Base-by-base conservation (phyloP, 306 rosid genomes). In the Glycine soja region DNA sequence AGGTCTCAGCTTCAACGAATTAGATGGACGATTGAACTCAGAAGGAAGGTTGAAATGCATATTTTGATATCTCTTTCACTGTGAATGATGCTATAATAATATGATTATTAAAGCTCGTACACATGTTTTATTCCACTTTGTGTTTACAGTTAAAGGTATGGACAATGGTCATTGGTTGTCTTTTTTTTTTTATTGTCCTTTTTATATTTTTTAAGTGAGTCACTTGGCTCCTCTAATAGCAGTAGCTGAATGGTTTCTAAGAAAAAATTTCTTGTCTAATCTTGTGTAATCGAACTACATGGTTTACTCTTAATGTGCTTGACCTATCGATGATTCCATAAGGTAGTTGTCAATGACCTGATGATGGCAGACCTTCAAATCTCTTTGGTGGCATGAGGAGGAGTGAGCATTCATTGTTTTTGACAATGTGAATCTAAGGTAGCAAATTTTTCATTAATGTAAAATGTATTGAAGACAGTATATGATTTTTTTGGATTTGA, bases 31-130 rank as follows among this genome's bases (percentile, higher is more conserved):
- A 85, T 75, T 84, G 81, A 74, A 77, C 66, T 79, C 74, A 47
- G 80, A 84, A 69, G 79, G 80, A 83, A 73, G 75, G 68, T 64
- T 51, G 76, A 74, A 75, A 34, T 85, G 69, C 50, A 79, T 82
- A 72, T 75, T 65, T 86, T 75, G 82, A 75, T 80, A 81, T 71
- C 81, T 72, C 53, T 75, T 76, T 68, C 82, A 76, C 80, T 81
- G 76, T 24, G 64, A 66, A 52, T 76, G 87, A 69, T 51, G 78
- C 74, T 83, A 69, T 75, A 57, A 69, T 84, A 52, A 70, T 81
- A 82, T 80, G 46, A 71, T 80, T 86, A 79, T 82, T 80, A 40
- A 79, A 78, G 71, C 57, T 61, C 67, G 47, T 61, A 72, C 68
- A 61, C 74, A 40, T 61, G 57, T 58, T 81, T 52, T 76, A 73